Evolutionary conservation across 2,329 filamentous ascomycete species (phyloP).

Genomic region (Trichothecium roseum): DNA sequence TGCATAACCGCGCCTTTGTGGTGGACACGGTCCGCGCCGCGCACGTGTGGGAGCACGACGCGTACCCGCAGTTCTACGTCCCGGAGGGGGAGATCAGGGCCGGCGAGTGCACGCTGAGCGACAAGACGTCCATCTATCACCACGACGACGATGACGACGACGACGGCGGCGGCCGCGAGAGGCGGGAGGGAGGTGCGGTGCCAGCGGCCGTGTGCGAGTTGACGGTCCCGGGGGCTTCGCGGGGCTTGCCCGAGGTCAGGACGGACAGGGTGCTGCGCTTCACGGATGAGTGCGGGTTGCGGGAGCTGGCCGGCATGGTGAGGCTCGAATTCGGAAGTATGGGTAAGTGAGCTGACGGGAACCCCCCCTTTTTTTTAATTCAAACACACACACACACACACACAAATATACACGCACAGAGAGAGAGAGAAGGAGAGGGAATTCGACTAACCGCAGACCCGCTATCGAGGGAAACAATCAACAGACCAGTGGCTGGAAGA

Average conservation of each 20-base stretch:
- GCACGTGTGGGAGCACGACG: conserved; percentile 35
- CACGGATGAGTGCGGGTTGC: conserved; percentile 22
- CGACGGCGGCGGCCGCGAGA: no score
- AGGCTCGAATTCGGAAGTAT: conserved; percentile 24
- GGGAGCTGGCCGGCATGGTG: conserved; percentile 19
- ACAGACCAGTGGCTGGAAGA: conserved; percentile 40
- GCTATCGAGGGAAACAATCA: no score
- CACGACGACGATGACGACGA: no score
- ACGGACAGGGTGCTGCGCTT: conserved; percentile 28
- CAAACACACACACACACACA: not conserved
- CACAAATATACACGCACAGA: no score
- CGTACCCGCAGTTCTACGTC: conserved; percentile 36
- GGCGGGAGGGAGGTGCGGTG: no score
- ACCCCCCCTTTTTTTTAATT: not conserved
- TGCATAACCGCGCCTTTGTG: conserved; percentile 20
- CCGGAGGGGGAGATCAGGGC: conserved; percentile 17
- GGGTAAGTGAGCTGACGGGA: conserved; percentile 12
- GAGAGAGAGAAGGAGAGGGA: not conserved
- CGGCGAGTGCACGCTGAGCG: conserved; percentile 14
- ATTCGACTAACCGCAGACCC: conserved; percentile 1
- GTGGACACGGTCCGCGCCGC: conserved; percentile 25
- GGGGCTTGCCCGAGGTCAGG: conserved; percentile 12
- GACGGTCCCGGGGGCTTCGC: conserved; percentile 14
- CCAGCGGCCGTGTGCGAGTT: conserved; percentile 21
- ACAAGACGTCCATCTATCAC: conserved; percentile 14